Evolutionary conservation across 1,284 basidiomycete species (phyloP), one percentile per base, ranked within the genome.

Genomic region (Pseudozyma pruni): DNA sequence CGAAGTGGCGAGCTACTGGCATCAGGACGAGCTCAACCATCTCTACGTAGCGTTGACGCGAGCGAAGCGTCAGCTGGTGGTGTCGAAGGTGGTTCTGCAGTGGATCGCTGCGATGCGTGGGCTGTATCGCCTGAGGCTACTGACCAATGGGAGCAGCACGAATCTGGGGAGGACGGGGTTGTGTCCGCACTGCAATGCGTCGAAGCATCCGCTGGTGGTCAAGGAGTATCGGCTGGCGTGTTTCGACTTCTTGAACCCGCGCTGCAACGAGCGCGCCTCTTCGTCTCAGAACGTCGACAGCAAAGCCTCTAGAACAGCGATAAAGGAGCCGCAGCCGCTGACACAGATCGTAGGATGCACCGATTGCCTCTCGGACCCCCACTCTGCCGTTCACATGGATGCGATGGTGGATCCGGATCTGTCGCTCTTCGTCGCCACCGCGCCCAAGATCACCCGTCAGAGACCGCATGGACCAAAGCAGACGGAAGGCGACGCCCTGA

Each of bases 41-140:
- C 72, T 76, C 40, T 79, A 79, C 19, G 77, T 79, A 3, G 77
- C 75, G 1, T 38, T 76, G 13, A 78, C 77, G 10, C 55, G 77
- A 34, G 77, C 77, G 17, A 74, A 77, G 39, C 47, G 46, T 3
- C 48, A 67, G 32, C 63, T 79, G 5, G 45, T 76, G 10, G 43
- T 79, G 16, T 58, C 57, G 2, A 49, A 35, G 22, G 47, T 55
- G 20, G 52, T 78, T 10, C 35, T 75, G 8, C 55, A 71, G 37
- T 79, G 77, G 76, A 58, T 79, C 17, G 64, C 63, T 4, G 72
- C 71, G 7, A 53, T 73, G 8, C 55, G 74, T 1, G 76, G 76
- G 4, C 35, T 72, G 25, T 72, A 61, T 19, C 56, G 62, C 17
- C 69, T 53, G 35, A 46, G 47, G 14, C 29, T 62, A 14, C 14